A percentile compares a stretch with the other conserved stretches of the same genome.
Evolutionary conservation across 805 yeast genomes (phyloP).

Genomic region (Dipodascus albidus): DNA sequence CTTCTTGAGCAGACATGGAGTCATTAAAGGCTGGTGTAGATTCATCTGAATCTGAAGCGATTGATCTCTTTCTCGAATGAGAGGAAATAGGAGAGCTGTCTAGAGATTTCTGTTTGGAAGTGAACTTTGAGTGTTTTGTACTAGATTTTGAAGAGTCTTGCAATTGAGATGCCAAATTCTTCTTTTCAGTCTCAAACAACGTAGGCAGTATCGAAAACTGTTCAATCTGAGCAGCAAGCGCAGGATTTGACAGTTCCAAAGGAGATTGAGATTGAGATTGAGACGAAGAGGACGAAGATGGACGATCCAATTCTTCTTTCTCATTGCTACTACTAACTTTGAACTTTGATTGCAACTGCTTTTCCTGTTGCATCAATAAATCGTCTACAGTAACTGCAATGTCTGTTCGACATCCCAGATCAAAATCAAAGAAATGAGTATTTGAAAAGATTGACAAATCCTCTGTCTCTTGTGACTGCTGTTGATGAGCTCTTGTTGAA

Average conservation of each 20-base stretch:
- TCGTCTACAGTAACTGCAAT: constrained; percentile 30
- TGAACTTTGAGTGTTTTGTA: too few species aligned
- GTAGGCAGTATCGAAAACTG: constrained; percentile 6
- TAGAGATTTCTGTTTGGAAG: too few species aligned
- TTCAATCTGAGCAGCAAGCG: constrained; percentile 6
- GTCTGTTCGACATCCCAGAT: constrained; percentile 32
- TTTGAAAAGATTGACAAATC: constrained; percentile 31
- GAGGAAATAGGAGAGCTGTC: constrained; percentile 1
- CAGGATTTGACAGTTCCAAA: not conserved
- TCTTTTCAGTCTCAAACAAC: not conserved
- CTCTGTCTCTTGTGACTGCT: constrained; percentile 16
- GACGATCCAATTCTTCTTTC: not conserved
- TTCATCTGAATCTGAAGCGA: not conserved
- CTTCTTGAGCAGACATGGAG: constrained; percentile 40
- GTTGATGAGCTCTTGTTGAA: not conserved
- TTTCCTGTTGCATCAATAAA: constrained; percentile 29
- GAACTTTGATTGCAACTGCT: constrained; percentile 24
- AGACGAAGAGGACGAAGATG: constrained; percentile 4
- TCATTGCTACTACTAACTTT: constrained; percentile 9
- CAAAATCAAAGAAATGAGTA: constrained; percentile 34
- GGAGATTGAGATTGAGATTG: constrained; percentile 2
- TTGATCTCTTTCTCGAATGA: constrained; percentile 4
- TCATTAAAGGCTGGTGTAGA: constrained; percentile 10
- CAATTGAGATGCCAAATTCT: too few species aligned
- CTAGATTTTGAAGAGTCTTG: too few species aligned